Evolutionary conservation across 2,329 filamentous ascomycete species (phyloP), one percentile per base, ranked within the genome.

Genomic region (Colletotrichum lentis): DNA sequence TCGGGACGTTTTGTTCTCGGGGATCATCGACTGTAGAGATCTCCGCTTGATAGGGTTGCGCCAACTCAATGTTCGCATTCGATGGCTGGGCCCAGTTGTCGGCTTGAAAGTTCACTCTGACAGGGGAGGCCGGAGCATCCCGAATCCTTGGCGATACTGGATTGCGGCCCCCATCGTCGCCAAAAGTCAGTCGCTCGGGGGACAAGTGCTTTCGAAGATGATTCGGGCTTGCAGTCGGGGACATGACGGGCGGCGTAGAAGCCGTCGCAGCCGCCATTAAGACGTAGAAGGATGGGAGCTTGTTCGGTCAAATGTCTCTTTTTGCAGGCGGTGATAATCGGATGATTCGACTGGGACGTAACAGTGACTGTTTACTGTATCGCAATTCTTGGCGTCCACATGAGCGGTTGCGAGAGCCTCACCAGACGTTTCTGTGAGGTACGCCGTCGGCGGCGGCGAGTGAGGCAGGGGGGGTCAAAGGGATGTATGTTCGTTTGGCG

Each of bases 61-160:
- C 74, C 64, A 76, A 74, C 73, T 87, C 84, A 66, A 89, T 83
- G 71, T 82, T 80, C 37, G 79, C 84, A 72, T 84, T 84, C 37
- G 84, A 85, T 24, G 85, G 82, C 71, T 81, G 80, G 22, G 80
- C 79, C 83, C 83, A 87, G 73, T 84, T 81, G 49, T 85, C 84
- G 27, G 80, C 77, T 57, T 84, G 83, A 63, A 85, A 83, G 73
- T 85, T 86, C 62, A 88, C 81, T 65, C 79, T 82, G 64, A 87
- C 85, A 20, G 87, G 86, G 47, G 87, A 88, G 35, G 83, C 79
- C 37, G 86, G 86, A 18, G 82, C 80, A 58, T 84, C 81, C 69
- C 83, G 82, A 67, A 88, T 78, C 67, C 80, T 80, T 27, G 84
- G 80, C 22, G 80, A 80, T 58, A 79, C 79, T 46, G 74, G 59